Evolutionary conservation across 2,329 filamentous ascomycete species (phyloP).

Genomic region (Diaporthe amygdali): DNA sequence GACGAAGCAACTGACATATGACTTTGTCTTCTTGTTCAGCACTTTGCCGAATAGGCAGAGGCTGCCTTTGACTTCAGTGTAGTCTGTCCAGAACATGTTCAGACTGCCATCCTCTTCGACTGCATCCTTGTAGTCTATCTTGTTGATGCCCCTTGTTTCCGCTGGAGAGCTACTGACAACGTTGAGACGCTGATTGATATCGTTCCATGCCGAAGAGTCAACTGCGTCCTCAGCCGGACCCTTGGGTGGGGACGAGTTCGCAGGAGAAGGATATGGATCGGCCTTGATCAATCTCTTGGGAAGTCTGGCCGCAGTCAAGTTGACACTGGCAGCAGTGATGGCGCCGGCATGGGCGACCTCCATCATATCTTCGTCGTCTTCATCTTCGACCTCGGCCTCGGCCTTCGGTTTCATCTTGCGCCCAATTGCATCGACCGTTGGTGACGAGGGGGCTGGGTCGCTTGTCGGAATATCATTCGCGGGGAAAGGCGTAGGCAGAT

Average conservation of each 20-base stretch:
- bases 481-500: constrained; percentile 42
- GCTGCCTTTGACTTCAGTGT: constrained; percentile 88
- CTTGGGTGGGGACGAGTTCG: constrained; percentile 77
- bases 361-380: constrained; percentile 84
- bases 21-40: constrained; percentile 80
- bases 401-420: constrained; percentile 65
- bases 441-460: constrained; percentile 86
- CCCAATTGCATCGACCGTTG: constrained; percentile 77
- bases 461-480: constrained; percentile 73
- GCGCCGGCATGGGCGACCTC: constrained; percentile 81
- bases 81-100: constrained; percentile 97
- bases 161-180: constrained; percentile 76
- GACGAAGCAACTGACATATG: constrained; percentile 89
- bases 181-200: constrained; percentile 84
- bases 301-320: constrained; percentile 81
- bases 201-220: constrained; percentile 87
- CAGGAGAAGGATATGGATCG: constrained; percentile 70
- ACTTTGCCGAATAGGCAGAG: constrained; percentile 97
- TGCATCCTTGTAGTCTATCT: constrained; percentile 83
- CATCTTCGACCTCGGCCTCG: constrained; percentile 64
- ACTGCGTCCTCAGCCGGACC: constrained; percentile 60
- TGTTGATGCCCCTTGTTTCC: constrained; percentile 72
- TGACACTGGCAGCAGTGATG: constrained; percentile 74
- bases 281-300: constrained; percentile 76
- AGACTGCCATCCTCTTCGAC: constrained; percentile 92